These are phyloP conservation scores for Hydnum rufescens DNA, from an alignment of 768 basidiomycete species.

Conservation along the genomic window DNA sequence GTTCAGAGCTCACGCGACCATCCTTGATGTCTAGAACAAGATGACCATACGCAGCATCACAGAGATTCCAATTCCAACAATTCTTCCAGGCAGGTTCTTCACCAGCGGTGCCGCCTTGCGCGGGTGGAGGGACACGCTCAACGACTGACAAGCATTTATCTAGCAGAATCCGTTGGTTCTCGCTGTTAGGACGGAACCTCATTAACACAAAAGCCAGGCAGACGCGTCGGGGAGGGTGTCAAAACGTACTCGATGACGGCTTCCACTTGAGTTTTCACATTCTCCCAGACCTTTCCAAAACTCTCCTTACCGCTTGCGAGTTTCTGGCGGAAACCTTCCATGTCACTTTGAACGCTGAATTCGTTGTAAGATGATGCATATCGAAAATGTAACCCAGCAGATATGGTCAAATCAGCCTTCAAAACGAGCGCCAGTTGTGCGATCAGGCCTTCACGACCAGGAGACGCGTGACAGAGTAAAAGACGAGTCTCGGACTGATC, in stretches of 20 bases:
- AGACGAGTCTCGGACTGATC: slow-evolving; percentile 88
- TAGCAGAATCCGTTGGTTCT: slow-evolving; percentile 67
- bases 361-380: slow-evolving; percentile 95
- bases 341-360: slow-evolving; percentile 79
- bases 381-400: slow-evolving; percentile 92
- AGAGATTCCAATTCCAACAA: slow-evolving; percentile 98
- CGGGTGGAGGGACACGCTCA: slow-evolving; percentile 48
- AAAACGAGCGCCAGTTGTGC: slow-evolving; percentile 74
- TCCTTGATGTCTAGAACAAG: slow-evolving; percentile 80
- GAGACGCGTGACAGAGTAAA: slow-evolving; percentile 78
- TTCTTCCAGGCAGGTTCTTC: slow-evolving; percentile 98
- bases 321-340: slow-evolving; percentile 73
- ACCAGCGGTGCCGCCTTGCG: slow-evolving; percentile 30
- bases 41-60: slow-evolving; percentile 84
- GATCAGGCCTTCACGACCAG: slow-evolving; percentile 84
- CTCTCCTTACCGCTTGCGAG: slow-evolving; percentile 53
- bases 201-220: not conserved
- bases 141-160: slow-evolving; percentile 78
- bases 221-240: not conserved
- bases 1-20: slow-evolving; percentile 76
- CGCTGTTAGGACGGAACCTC: slow-evolving; percentile 19
- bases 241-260: slow-evolving; percentile 50
- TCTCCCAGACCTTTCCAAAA: slow-evolving; percentile 90
- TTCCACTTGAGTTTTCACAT: slow-evolving; percentile 80
- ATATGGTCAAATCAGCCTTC: slow-evolving; percentile 87